Percentiles rank a stretch among this genome's conserved stretches.
phyloP scores from a whole-genome alignment of 768 basidiomycete genomes.

The Lyophyllum semitale region DNA sequence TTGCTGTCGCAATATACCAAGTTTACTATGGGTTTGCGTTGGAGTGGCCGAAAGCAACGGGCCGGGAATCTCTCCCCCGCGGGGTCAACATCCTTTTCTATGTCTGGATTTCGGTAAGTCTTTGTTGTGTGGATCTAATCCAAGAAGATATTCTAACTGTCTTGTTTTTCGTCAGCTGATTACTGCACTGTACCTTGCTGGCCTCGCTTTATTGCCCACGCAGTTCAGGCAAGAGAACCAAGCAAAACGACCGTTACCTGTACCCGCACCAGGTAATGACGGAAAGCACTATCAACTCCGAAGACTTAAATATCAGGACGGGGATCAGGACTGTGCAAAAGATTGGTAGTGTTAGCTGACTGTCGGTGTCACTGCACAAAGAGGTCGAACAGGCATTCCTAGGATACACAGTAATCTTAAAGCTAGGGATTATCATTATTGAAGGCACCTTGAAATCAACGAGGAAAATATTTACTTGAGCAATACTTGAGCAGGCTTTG shows the following conservation, averaged over 20 bases:
- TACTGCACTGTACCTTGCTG: conserved; percentile 42
- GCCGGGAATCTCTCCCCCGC: conserved; percentile 37
- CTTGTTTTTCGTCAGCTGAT: conserved; percentile 31
- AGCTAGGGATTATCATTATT: too few species aligned
- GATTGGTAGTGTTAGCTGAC: too few species aligned
- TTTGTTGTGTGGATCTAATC: not conserved
- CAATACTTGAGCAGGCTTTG: too few species aligned
- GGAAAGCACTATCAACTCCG: not conserved
- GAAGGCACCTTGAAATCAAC: too few species aligned
- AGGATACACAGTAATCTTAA: too few species aligned
- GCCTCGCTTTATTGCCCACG: conserved; percentile 44
- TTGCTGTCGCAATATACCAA: conserved; percentile 52
- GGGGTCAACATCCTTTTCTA: conserved; percentile 44
- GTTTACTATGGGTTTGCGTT: conserved; percentile 44
- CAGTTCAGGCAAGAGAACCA: conserved; percentile 51
- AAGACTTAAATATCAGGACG: not conserved
- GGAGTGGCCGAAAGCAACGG: conserved; percentile 53
- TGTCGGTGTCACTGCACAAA: too few species aligned
- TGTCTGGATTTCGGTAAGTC: conserved; percentile 49
- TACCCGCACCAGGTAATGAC: conserved; percentile 10
- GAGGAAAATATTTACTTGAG: too few species aligned
- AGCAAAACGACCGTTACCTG: too few species aligned
- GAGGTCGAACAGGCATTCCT: too few species aligned
- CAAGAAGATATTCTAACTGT: not conserved
- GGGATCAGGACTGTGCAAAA: conserved; percentile 8